Conservation (phyloP, 768 basidiomycete genomes). For the Pleurotus ostreatus region DNA sequence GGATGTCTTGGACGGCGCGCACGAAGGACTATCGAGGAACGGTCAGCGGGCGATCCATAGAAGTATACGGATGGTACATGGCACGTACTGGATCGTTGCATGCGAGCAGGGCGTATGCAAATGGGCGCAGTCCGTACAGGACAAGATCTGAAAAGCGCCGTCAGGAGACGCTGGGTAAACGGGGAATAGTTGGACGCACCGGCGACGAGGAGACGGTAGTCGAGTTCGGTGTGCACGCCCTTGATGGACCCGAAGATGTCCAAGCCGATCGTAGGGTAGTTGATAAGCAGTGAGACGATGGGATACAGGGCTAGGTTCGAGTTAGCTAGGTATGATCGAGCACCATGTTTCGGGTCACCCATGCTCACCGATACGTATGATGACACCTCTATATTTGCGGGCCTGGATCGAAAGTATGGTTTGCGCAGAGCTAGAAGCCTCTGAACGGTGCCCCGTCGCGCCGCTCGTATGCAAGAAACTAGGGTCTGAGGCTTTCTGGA, state of each 20-base stretch:
- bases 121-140: constrained; percentile 14
- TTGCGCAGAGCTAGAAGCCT: background rate
- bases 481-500: background rate
- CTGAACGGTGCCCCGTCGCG: background rate
- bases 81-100: constrained; percentile 13
- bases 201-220: constrained; percentile 15
- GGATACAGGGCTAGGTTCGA: constrained; percentile 17
- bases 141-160: constrained; percentile 10
- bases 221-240: constrained; percentile 12
- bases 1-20: constrained; percentile 9
- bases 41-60: no score
- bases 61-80: background rate
- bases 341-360: no score
- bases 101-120: constrained; percentile 16
- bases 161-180: no score
- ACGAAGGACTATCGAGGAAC: constrained; percentile 7
- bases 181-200: constrained; percentile 5
- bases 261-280: constrained; percentile 16
- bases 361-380: constrained; percentile 14
- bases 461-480: background rate
- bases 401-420: background rate
- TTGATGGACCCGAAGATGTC: constrained; percentile 17
- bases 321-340: background rate
- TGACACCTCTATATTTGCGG: constrained; percentile 8
- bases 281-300: constrained; percentile 18